Conservation (phyloP, 1,284 basidiomycete species). For the Boletellus deceptivus region DNA sequence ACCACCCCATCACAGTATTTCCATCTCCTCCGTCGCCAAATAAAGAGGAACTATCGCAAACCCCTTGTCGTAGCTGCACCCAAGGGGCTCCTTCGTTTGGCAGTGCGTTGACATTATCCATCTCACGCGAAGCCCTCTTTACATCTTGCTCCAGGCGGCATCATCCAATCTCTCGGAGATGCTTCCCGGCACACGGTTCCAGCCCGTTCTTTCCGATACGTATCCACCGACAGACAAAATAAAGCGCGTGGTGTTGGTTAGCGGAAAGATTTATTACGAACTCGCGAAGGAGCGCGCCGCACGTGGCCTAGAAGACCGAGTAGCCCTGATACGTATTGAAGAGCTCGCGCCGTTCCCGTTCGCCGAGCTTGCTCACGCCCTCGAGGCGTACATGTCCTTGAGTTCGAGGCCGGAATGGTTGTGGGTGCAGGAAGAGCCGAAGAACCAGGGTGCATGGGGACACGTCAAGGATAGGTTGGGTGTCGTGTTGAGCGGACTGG, state of each 20-base stretch:
- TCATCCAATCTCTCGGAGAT: conserved; percentile 69
- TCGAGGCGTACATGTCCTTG: conserved; percentile 47
- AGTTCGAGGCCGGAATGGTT: conserved; percentile 39
- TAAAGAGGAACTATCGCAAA: conserved; percentile 81
- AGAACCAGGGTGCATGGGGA: conserved; percentile 78
- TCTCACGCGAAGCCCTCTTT: background rate
- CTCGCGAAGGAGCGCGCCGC: conserved; percentile 66
- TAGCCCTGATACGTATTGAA: conserved; percentile 77
- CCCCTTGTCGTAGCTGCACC: conserved; percentile 82
- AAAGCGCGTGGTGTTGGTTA: conserved; percentile 59
- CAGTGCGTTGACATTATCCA: conserved; percentile 48
- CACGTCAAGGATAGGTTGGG: conserved; percentile 63
- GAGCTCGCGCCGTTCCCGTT: conserved; percentile 88
- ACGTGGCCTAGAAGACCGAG: conserved; percentile 44
- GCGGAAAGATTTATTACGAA: conserved; percentile 88
- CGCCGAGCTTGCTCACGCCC: conserved; percentile 42
- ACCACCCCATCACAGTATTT: conserved; percentile 90
- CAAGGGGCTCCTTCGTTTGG: conserved; percentile 75
- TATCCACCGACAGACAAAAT: conserved; percentile 34
- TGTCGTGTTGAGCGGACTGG: conserved; percentile 47
- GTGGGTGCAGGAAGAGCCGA: conserved; percentile 86
- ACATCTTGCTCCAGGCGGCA: conserved; percentile 58
- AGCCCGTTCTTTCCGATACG: conserved; percentile 66
- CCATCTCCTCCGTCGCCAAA: conserved; percentile 82
- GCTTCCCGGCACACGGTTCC: conserved; percentile 62